A percentile compares a stretch with the other conserved stretches of the same genome.
Conservation (phyloP, 768 basidiomycete species). For the Pleurotus cornucopiae region DNA sequence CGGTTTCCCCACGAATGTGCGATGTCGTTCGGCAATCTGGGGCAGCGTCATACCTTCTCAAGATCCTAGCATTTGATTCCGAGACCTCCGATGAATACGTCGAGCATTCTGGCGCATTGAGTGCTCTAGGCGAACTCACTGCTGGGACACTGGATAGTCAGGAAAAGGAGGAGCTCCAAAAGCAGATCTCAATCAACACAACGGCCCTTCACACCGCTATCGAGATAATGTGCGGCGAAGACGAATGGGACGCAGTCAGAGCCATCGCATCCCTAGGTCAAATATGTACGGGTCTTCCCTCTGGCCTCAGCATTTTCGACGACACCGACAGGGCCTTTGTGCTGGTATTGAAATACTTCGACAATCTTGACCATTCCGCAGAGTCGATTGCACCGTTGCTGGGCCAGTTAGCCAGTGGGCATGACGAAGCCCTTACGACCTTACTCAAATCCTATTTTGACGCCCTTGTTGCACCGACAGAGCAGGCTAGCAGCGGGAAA, state of each 20-base stretch:
- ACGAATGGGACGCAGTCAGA: constrained; percentile 2
- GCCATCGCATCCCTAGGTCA: constrained; percentile 1
- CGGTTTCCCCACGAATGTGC: neutral
- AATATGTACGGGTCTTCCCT: constrained; percentile 11
- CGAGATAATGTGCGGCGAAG: neutral
- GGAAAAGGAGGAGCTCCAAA: neutral
- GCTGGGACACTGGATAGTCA: neutral
- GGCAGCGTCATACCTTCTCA: neutral
- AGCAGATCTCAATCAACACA: neutral
- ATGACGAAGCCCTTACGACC: constrained; percentile 5
- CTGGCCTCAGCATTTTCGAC: constrained; percentile 8
- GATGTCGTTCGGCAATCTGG: neutral
- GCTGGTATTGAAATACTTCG: constrained; percentile 11
- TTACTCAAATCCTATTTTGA: constrained; percentile 9
- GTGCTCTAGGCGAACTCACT: neutral
- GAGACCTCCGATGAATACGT: neutral
- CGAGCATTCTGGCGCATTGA: neutral
- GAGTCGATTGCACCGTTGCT: constrained; percentile 9
- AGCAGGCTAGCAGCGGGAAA: neutral
- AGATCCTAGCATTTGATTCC: neutral
- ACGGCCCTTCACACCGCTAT: neutral
- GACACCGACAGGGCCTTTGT: constrained; percentile 6
- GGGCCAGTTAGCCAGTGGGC: constrained; percentile 9
- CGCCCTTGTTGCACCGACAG: constrained; percentile 7
- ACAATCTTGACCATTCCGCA: constrained; percentile 9